phyloP scores from a whole-genome alignment of 495 filamentous ascomycete genomes.

The Talaromyces nanjingensis region DNA sequence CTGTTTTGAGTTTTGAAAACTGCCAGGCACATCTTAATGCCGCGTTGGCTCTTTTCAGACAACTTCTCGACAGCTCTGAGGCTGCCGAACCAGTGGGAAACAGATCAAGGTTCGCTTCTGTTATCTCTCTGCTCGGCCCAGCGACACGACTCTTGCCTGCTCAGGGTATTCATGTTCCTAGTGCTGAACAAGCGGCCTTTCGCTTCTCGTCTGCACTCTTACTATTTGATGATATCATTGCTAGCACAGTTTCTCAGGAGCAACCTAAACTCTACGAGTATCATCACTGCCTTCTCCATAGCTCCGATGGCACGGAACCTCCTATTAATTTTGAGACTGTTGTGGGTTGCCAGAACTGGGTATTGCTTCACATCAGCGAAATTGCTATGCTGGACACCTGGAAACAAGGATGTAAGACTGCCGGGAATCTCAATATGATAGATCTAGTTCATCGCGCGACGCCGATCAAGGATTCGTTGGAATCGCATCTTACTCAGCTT shows the following conservation, averaged over 20 bases:
- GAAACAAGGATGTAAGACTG: slow-evolving; percentile 22
- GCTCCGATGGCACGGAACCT: slow-evolving; percentile 10
- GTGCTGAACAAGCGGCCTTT: slow-evolving; percentile 44
- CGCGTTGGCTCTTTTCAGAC: slow-evolving; percentile 38
- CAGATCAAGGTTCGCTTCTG: slow-evolving; percentile 16
- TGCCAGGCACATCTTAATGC: slow-evolving; percentile 44
- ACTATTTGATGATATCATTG: slow-evolving; percentile 42
- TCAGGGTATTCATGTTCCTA: slow-evolving; percentile 25
- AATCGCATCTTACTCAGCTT: slow-evolving; percentile 13
- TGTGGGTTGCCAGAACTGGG: slow-evolving; percentile 28
- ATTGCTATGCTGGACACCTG: slow-evolving; percentile 28
- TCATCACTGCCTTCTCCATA: slow-evolving; percentile 20
- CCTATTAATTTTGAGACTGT: slow-evolving; percentile 21
- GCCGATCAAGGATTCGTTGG: slow-evolving; percentile 21
- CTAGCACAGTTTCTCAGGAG: slow-evolving; percentile 36
- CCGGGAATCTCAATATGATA: slow-evolving; percentile 23
- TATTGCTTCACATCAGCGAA: slow-evolving; percentile 25
- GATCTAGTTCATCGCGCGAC: slow-evolving; percentile 23
- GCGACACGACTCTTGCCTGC: slow-evolving; percentile 13
- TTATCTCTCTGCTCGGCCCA: slow-evolving; percentile 24
- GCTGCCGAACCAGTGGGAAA: neutral
- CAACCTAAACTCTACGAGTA: slow-evolving; percentile 36
- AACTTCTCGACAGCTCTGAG: slow-evolving; percentile 29
- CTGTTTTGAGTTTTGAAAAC: slow-evolving; percentile 35
- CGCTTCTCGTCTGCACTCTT: slow-evolving; percentile 44